Evolutionary conservation across 352 stramenopile genomes (phyloP).

Genomic region (Pythium aquatile): DNA sequence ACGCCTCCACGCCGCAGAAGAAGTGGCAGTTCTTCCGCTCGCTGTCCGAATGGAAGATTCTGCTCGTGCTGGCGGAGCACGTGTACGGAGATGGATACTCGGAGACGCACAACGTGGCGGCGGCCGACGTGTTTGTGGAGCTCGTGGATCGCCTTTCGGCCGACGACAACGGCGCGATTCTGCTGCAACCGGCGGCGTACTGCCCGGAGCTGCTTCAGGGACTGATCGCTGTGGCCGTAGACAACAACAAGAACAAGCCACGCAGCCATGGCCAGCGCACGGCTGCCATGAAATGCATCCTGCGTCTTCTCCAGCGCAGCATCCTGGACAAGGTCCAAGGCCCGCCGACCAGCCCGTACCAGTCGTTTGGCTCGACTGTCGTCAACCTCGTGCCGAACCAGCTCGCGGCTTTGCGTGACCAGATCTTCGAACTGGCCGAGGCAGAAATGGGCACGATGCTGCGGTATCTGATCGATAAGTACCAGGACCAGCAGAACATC

Average conservation of each 20-base stretch:
- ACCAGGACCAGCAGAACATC: constrained; percentile 80
- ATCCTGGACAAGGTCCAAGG: constrained; percentile 74
- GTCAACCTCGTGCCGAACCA: constrained; percentile 87
- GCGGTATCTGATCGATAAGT: constrained; percentile 71
- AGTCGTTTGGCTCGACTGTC: constrained; percentile 82
- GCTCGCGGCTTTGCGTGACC: constrained; percentile 56
- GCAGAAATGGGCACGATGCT: constrained; percentile 67
- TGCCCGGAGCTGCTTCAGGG: constrained; percentile 81
- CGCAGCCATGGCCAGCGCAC: constrained; percentile 63
- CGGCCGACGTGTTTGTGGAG: constrained; percentile 88
- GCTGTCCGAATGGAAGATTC: constrained; percentile 86
- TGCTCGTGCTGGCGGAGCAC: constrained; percentile 80
- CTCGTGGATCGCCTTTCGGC: constrained; percentile 83
- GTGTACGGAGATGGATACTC: constrained; percentile 63
- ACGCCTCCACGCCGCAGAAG: constrained; percentile 61
- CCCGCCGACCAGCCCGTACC: constrained; percentile 78
- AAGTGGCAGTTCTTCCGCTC: constrained; percentile 89
- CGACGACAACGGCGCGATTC: constrained; percentile 86
- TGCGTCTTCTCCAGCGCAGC: constrained; percentile 74
- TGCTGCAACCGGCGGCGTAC: constrained; percentile 85
- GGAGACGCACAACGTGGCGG: constrained; percentile 73
- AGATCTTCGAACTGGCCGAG: constrained; percentile 72
- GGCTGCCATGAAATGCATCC: constrained; percentile 82
- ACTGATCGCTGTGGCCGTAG: constrained; percentile 65
- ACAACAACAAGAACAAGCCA: constrained; percentile 22